phyloP scores from a whole-genome alignment of 1,139 yeast genomes.

The Pichia inconspicua region DNA sequence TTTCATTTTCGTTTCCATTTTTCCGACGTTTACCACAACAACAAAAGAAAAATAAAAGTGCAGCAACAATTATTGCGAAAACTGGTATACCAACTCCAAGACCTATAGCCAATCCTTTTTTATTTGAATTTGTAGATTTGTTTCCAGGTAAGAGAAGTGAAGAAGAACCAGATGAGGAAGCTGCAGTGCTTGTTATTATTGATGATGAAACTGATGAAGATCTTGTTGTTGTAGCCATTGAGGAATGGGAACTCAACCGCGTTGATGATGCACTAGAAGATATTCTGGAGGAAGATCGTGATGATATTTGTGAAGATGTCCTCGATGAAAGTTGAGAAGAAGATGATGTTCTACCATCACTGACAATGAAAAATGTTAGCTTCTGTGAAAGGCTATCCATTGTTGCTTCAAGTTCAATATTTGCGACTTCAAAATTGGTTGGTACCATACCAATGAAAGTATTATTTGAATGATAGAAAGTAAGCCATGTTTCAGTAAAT shows the following conservation, averaged over 20 bases:
- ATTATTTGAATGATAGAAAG: slow-evolving; percentile 48
- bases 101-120: slow-evolving; percentile 65
- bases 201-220: not conserved
- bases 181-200: not conserved
- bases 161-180: not conserved
- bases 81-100: slow-evolving; percentile 82
- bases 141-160: slow-evolving; percentile 8
- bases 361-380: slow-evolving; percentile 43
- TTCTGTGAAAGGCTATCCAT: slow-evolving; percentile 35
- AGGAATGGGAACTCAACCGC: not conserved
- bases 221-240: not conserved
- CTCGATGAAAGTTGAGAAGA: not conserved
- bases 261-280: not conserved
- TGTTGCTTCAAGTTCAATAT: slow-evolving; percentile 47
- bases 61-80: slow-evolving; percentile 39
- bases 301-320: not conserved
- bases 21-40: slow-evolving; percentile 42
- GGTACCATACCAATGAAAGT: slow-evolving; percentile 72
- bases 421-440: slow-evolving; percentile 39
- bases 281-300: slow-evolving; percentile 1
- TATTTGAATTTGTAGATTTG: slow-evolving; percentile 20
- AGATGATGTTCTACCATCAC: slow-evolving; percentile 13
- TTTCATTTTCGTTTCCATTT: slow-evolving; percentile 24
- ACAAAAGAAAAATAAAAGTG: slow-evolving; percentile 49
- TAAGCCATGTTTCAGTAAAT: slow-evolving; percentile 54